Evolutionary conservation across 1,284 basidiomycete species (phyloP), one percentile per base, ranked within the genome.

Genomic region (Apiotrichum siamense): DNA sequence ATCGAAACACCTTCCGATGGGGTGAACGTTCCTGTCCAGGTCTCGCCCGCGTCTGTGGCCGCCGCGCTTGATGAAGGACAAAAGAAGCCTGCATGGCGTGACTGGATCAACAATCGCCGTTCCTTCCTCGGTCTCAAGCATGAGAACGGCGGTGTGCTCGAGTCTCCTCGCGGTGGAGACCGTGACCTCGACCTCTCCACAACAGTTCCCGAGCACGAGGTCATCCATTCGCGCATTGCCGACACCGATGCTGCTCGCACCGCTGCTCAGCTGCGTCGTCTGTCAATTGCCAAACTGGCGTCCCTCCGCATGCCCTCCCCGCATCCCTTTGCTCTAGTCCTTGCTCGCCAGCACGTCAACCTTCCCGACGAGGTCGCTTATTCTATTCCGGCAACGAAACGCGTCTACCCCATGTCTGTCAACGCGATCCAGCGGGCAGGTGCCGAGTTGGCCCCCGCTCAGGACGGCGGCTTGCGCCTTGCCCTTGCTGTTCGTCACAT

Each of bases 281-380:
- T 63, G 1, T 70, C 68, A 2, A 54, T 64, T n/a, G 43, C 47
- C 47, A 72, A 72, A 52, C 49, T 72, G 4, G 47, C 45, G 15
- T 57, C 66, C 10, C 59, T 72, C 13, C 62, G 64, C 41, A 57
- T 58, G 32, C 67, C 70, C 9, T 72, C 70, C 10, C 64, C 70
- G 10, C 70, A 72, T 51, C 70, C 70, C 10, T 48, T 72, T 1
- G 63, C 66, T 1, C 55, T 64, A 11, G 41, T 62, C 10, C 61
- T 72, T 23, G 42, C 52, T 3, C 58, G 66, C 23, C 67, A 69
- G 46, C 52, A 62, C 44, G 59, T 52, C 36, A 60, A 63, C 46
- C 63, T 72, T 1, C 68, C 68, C 1, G 61, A 67, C 45, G 70
- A 70, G 55, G 62, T 72, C 10, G 67, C 69, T 7, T 59, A 61